Evolutionary conservation across 257 asterid genomes (phyloP).

Genomic region (Agastache rugosa): DNA sequence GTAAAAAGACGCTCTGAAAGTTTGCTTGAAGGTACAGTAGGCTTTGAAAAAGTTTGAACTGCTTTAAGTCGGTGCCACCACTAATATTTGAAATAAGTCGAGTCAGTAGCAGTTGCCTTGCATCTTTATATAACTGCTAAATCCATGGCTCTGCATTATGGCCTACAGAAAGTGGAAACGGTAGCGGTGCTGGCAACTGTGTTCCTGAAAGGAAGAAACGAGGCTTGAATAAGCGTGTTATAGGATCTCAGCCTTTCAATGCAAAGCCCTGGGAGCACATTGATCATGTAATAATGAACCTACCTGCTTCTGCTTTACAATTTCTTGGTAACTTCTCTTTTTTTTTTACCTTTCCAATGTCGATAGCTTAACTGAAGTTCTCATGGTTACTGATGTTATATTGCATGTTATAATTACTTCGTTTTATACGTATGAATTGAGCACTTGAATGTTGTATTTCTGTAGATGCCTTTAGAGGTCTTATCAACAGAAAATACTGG

Average conservation of each 20-base stretch:
- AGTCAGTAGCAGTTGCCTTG: slow-evolving; percentile 14
- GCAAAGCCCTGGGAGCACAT: slow-evolving; percentile 88
- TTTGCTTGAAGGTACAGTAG: slow-evolving; percentile 56
- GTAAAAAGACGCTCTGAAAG: slow-evolving; percentile 65
- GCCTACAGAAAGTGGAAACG: slow-evolving; percentile 54
- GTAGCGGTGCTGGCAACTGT: slow-evolving; percentile 35
- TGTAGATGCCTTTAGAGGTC: slow-evolving; percentile 78
- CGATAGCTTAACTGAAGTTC: background rate
- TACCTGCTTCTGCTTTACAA: slow-evolving; percentile 89
- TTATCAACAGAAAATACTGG: slow-evolving; percentile 67
- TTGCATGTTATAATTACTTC: background rate
- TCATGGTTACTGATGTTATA: background rate
- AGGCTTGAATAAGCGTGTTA: slow-evolving; percentile 56
- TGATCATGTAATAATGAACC: slow-evolving; percentile 93
- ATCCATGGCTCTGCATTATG: slow-evolving; percentile 34
- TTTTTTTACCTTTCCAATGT: background rate
- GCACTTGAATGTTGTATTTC: background rate
- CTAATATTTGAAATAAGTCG: slow-evolving; percentile 17
- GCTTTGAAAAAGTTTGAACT: background rate
- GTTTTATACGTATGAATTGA: background rate
- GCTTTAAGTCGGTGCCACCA: background rate
- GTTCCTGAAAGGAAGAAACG: slow-evolving; percentile 56
- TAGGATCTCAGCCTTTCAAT: slow-evolving; percentile 51
- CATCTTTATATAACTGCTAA: slow-evolving; percentile 23
- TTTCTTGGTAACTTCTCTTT: slow-evolving; percentile 70